These are phyloP conservation scores for Psidium guajava DNA, from an alignment of 345 rosid species.

Conservation along the genomic window DNA sequence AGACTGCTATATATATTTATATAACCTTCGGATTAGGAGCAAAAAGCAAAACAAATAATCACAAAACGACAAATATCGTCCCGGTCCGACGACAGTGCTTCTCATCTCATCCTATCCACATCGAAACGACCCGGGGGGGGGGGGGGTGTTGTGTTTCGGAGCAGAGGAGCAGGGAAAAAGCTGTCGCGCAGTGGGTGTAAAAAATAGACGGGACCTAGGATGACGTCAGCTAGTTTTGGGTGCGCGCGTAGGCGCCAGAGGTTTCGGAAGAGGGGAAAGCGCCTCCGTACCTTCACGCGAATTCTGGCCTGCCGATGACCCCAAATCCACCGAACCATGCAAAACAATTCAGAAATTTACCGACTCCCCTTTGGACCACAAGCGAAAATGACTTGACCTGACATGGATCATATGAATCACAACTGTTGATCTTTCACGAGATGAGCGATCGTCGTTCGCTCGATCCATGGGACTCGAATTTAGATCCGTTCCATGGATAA, in stretches of 20 bases:
- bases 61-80: background rate
- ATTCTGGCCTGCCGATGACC: background rate
- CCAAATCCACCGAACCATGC: background rate
- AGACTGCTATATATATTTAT: background rate
- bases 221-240: background rate
- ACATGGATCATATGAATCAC: too few relatives aligned
- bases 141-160: accelerated
- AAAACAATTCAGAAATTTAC: background rate
- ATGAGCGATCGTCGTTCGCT: too few relatives aligned
- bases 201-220: background rate
- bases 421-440: too few relatives aligned
- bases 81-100: background rate
- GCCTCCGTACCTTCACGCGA: background rate
- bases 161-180: background rate
- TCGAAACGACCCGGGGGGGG: background rate
- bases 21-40: background rate
- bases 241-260: background rate
- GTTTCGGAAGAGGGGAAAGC: background rate
- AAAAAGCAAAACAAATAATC: background rate
- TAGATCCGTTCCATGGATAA: too few relatives aligned
- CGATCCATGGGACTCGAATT: too few relatives aligned
- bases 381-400: too few relatives aligned
- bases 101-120: background rate
- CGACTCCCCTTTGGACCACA: background rate
- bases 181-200: background rate